These are phyloP conservation scores for Gonapodya sp. DNA, from an alignment of 192 early-diverging fungal genomes.

Conservation along the genomic window DNA sequence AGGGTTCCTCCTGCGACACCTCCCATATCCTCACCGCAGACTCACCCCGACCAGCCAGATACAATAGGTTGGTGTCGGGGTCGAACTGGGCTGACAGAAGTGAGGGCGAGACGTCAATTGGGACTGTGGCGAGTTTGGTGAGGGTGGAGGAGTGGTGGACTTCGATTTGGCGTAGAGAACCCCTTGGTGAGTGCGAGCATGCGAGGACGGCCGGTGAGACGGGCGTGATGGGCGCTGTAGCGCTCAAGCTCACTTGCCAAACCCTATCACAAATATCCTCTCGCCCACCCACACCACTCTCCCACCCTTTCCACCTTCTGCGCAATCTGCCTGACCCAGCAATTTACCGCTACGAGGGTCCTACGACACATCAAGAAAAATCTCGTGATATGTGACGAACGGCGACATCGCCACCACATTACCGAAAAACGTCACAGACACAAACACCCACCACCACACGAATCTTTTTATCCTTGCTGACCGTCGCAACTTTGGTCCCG, in stretches of 20 bases:
- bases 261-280: conserved; percentile 51
- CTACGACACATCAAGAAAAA: too few species aligned
- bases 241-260: conserved; percentile 37
- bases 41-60: conserved; percentile 68
- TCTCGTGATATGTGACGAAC: too few species aligned
- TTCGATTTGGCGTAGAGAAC: conserved; percentile 20
- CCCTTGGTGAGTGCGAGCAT: neutral
- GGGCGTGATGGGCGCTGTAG: neutral
- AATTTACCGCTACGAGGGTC: conserved; percentile 3
- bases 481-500: conserved; percentile 56
- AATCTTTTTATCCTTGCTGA: conserved; percentile 58
- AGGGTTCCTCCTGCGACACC: conserved; percentile 30
- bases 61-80: conserved; percentile 54
- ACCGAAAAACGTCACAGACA: too few species aligned
- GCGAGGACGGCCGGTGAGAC: conserved; percentile 1
- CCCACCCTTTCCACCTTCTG: conserved; percentile 48
- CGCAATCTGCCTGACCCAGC: neutral
- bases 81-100: conserved; percentile 62
- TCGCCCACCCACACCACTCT: conserved; percentile 50
- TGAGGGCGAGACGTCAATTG: conserved; percentile 61
- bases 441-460: conserved; percentile 32
- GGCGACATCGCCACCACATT: too few species aligned
- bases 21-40: conserved; percentile 66
- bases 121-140: conserved; percentile 54
- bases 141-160: conserved; percentile 51